Conservation (phyloP, 2,329 filamentous ascomycete genomes). For the Decorospora gaudefroyi region DNA sequence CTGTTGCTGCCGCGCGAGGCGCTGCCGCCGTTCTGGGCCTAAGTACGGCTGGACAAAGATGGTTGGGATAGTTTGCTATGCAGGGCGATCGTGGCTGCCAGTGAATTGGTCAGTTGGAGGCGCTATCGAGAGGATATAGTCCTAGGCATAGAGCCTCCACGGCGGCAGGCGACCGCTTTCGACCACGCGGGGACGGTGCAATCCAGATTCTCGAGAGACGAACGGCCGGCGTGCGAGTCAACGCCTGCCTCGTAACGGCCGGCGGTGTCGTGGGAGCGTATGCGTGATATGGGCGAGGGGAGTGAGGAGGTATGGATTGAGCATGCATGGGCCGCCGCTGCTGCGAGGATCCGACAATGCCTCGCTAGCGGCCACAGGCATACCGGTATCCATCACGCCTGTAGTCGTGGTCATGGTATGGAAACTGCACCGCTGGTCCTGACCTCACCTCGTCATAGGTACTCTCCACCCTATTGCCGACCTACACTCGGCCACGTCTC, state of each 20-base stretch:
- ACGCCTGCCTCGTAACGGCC: background rate
- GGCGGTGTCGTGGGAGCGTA: constrained; percentile 10
- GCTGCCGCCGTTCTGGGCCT: constrained; percentile 17
- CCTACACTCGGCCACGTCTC: constrained; percentile 1
- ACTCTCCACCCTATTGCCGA: background rate
- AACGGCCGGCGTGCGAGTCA: background rate
- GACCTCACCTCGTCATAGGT: constrained; percentile 7
- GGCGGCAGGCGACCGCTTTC: constrained; percentile 30
- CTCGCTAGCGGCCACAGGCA: constrained; percentile 22
- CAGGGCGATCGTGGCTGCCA: constrained; percentile 10
- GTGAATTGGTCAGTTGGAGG: constrained; percentile 24
- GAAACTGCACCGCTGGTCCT: constrained; percentile 10
- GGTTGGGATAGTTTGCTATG: background rate
- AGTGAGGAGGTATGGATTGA: constrained; percentile 23
- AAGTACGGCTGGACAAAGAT: constrained; percentile 21
- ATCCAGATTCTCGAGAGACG: background rate
- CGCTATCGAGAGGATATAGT: constrained; percentile 38
- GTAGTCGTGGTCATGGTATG: constrained; percentile 9
- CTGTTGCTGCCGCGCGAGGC: constrained; percentile 33
- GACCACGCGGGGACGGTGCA: constrained; percentile 15
- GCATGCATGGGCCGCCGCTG: constrained; percentile 18
- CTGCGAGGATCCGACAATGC: constrained; percentile 18
- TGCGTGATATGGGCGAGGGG: constrained; percentile 12
- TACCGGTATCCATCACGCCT: constrained; percentile 16
- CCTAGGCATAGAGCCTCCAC: constrained; percentile 39